Conservation (phyloP, 208 protist genomes). For the Trichomonas tenax region DNA sequence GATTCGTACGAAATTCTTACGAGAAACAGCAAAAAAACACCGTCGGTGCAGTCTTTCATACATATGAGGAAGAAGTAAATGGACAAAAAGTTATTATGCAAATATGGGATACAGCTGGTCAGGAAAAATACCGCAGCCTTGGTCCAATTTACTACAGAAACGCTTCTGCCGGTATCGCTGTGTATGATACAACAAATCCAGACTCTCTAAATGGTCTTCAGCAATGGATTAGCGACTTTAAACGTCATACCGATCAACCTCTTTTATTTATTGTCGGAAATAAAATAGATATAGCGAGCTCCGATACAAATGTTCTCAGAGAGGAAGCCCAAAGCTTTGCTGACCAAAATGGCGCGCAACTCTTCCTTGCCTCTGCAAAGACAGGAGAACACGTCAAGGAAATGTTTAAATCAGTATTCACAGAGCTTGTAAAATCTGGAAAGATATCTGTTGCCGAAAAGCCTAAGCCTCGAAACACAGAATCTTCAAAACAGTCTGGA, state of each 20-base stretch:
- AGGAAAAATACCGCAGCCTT: neutral
- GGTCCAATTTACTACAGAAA: conserved; percentile 18
- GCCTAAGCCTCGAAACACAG: neutral
- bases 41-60: neutral
- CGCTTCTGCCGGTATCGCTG: neutral
- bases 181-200: neutral
- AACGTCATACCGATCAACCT: neutral
- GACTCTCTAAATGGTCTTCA: neutral
- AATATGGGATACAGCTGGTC: conserved; percentile 20
- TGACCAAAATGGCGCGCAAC: neutral
- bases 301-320: neutral
- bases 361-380: neutral
- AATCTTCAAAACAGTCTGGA: neutral
- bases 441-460: neutral
- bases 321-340: neutral
- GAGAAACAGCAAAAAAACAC: neutral
- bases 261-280: neutral
- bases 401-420: neutral
- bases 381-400: conserved; percentile 4
- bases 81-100: neutral
- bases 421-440: neutral
- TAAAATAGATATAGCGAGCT: conserved; percentile 3
- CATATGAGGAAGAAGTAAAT: neutral
- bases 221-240: neutral
- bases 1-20: neutral